Conservation (phyloP, 805 yeast species). For the Metschnikowia santaceciliae region DNA sequence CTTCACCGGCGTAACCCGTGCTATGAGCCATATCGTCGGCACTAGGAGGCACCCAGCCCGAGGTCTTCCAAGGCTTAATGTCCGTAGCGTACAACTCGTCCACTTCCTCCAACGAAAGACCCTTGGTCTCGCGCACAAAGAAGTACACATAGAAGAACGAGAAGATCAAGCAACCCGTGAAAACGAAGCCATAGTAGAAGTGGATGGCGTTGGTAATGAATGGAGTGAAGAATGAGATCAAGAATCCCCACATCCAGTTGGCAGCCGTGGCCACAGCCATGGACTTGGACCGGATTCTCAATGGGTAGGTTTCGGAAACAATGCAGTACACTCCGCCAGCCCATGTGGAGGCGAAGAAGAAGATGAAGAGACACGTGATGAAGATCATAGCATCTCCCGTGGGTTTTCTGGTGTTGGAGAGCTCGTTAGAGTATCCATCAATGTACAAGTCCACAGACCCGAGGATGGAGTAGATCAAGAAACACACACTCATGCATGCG, state of each 20-base stretch:
- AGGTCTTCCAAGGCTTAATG: slow-evolving; percentile 39
- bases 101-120: slow-evolving; percentile 78
- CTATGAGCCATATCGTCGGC: slow-evolving; percentile 32
- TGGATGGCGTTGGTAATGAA: slow-evolving; percentile 57
- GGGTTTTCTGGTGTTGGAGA: slow-evolving; percentile 35
- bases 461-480: slow-evolving; percentile 56
- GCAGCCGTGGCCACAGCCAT: slow-evolving; percentile 65
- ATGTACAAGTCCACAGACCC: slow-evolving; percentile 49
- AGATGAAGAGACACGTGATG: slow-evolving; percentile 59
- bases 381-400: slow-evolving; percentile 63
- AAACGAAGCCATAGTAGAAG: slow-evolving; percentile 64
- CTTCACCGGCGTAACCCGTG: slow-evolving; percentile 35
- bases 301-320: slow-evolving; percentile 65
- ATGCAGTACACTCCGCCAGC: slow-evolving; percentile 68
- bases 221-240: slow-evolving; percentile 66
- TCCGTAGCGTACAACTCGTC: slow-evolving; percentile 57
- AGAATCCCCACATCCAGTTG: slow-evolving; percentile 62
- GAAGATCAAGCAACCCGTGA: slow-evolving; percentile 60
- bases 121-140: slow-evolving; percentile 75
- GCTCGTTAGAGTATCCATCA: slow-evolving; percentile 27
- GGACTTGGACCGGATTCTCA: slow-evolving; percentile 57
- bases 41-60: slow-evolving; percentile 49
- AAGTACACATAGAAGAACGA: slow-evolving; percentile 68
- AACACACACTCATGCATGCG: slow-evolving; percentile 50
- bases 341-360: slow-evolving; percentile 72